Evolutionary conservation across 1,284 basidiomycete species (phyloP), one percentile per base, ranked within the genome.

Genomic region (Ceraceosorus bombacis): DNA sequence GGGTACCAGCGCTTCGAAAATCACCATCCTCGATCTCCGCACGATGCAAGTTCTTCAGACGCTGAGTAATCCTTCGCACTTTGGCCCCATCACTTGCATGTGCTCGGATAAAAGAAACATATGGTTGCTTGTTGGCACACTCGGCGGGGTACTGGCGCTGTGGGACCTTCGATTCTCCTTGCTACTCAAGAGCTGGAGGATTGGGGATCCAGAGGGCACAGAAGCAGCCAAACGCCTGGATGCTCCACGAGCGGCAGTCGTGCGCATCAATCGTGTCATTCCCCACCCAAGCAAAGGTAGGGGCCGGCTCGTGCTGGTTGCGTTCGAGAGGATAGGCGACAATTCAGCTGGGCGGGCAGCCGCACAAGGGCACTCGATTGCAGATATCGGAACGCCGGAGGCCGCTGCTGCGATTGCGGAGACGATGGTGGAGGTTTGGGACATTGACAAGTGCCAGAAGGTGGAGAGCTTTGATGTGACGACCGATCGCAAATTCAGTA

Each of bases 161-260:
- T 97, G 93, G 92, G 94, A 98, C 79, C 83, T 92, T 55, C 85
- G 94, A 2, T 97, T 97, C 68, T 90, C 90, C 0, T 80, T 97
- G n/a, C 80, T 88, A 5, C 80, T 97, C 68, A 87, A 88, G 74
- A 88, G 85, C 54, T 96, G 93, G 93, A 84, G 85, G 65, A 85
- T 86, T 0, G 85, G 85, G n/a, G 53, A 80, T 81, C 10, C 82
- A 5, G 8, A 13, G 40, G 7, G 40, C 6, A 15, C 8, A 48
- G 4, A 12, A 59, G 59, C 36, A 41, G 37, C 27, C 27, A 27
- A 27, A 27, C 27, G 27, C 27, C 27, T 27, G 27, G 53, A 58
- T 43, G 1, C 7, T n/a, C 36, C 4, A 46, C 10, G 37, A 40
- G 15, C 37, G 10, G 49, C 41, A 8, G 38, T 69, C 43, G 55